Evolutionary conservation across 345 rosid species (phyloP).

Genomic region (Geranium brycei): DNA sequence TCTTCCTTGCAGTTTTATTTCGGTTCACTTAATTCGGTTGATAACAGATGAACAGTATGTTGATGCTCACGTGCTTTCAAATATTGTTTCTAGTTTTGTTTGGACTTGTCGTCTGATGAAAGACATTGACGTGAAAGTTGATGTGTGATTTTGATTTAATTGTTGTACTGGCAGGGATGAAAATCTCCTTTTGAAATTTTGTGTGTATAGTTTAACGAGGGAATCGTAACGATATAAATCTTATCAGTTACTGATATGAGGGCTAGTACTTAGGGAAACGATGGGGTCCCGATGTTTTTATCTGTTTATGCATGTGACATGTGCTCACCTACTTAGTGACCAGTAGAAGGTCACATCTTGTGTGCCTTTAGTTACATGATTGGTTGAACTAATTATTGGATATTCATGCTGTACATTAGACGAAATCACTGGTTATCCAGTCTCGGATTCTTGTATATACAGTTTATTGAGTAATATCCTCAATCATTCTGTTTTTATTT

Average conservation of each 20-base stretch:
- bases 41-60: neutral
- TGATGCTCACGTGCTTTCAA: neutral
- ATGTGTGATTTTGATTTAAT: neutral
- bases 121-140: neutral
- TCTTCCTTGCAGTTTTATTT: no score
- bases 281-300: constrained; percentile 3
- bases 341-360: constrained; percentile 6
- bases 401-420: neutral
- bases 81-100: neutral
- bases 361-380: constrained; percentile 7
- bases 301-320: constrained; percentile 6
- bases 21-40: neutral
- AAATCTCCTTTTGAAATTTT: no score
- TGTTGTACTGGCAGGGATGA: neutral
- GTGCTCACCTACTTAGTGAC: constrained; percentile 1
- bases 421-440: neutral
- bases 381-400: neutral
- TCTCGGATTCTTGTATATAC: neutral
- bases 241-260: no score
- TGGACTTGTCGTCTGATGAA: neutral
- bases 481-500: neutral
- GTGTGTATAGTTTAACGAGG: neutral
- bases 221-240: neutral
- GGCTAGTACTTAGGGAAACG: neutral
- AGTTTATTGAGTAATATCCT: neutral